phyloP scores from a whole-genome alignment of 164 flowering plant genomes.

The Malania oleifera region DNA sequence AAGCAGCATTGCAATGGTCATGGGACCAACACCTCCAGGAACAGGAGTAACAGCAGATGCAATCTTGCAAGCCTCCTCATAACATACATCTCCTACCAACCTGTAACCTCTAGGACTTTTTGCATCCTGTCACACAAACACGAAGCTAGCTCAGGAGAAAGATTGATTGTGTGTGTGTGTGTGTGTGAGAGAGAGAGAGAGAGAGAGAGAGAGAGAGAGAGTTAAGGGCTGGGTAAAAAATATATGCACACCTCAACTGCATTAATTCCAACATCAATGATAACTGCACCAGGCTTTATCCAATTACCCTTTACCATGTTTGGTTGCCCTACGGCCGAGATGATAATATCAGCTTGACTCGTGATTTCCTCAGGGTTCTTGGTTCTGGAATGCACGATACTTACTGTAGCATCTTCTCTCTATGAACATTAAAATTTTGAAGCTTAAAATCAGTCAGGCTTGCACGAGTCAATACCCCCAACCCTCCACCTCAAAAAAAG shows the following conservation, averaged over 20 bases:
- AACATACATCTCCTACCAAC: constrained; percentile 93
- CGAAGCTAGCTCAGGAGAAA: not conserved
- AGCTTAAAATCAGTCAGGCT: constrained; percentile 1
- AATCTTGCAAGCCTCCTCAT: constrained; percentile 70
- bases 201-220: too few relatives aligned
- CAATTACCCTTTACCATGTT: constrained; percentile 90
- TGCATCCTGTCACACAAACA: constrained; percentile 49
- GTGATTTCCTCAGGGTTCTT: constrained; percentile 76
- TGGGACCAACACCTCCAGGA: constrained; percentile 98
- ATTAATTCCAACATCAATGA: constrained; percentile 95
- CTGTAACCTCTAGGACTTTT: constrained; percentile 65
- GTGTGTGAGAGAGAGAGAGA: too few relatives aligned
- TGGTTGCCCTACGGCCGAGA: constrained; percentile 81
- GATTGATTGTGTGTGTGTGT: too few relatives aligned
- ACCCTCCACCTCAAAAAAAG: not conserved
- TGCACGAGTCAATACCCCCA: not conserved
- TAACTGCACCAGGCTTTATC: constrained; percentile 93
- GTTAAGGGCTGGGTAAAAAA: not conserved
- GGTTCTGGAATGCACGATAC: constrained; percentile 80
- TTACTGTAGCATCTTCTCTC: constrained; percentile 95
- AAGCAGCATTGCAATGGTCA: constrained; percentile 98
- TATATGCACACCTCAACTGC: constrained; percentile 64
- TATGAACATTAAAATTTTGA: constrained; percentile 23
- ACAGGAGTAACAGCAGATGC: constrained; percentile 98
- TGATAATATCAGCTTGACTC: constrained; percentile 82